These are phyloP conservation scores for Fusarium longipes DNA, from an alignment of 2,329 filamentous ascomycete genomes.

Conservation along the genomic window DNA sequence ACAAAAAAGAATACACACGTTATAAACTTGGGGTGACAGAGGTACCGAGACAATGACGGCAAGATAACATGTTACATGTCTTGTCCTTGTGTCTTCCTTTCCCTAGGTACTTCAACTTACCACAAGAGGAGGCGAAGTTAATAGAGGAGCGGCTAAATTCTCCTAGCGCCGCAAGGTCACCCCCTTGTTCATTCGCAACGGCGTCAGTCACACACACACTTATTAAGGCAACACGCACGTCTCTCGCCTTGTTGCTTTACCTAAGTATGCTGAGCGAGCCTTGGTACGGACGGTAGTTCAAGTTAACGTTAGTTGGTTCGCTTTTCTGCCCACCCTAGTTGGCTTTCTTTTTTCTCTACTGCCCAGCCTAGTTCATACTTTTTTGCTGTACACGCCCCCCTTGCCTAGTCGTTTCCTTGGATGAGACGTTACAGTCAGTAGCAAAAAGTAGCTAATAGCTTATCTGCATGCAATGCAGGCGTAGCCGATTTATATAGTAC, in stretches of 20 bases:
- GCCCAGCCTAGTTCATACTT: constrained; percentile 1
- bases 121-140: neutral
- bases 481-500: neutral
- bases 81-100: constrained; percentile 6
- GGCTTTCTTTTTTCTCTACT: constrained; percentile 4
- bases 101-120: neutral
- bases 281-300: constrained; percentile 22
- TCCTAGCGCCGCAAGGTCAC: constrained; percentile 42
- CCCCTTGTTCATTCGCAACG: constrained; percentile 42
- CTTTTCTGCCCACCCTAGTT: constrained; percentile 19
- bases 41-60: no score
- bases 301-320: constrained; percentile 30
- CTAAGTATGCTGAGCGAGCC: constrained; percentile 9
- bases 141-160: constrained; percentile 44
- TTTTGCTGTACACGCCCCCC: constrained; percentile 32
- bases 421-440: constrained; percentile 24
- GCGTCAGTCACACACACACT: constrained; percentile 45
- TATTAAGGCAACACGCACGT: neutral
- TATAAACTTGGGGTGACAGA: no score
- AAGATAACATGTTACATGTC: neutral
- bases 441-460: constrained; percentile 15
- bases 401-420: constrained; percentile 21
- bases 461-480: constrained; percentile 15
- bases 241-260: neutral
- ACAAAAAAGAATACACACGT: no score